Evolutionary conservation across 2,329 filamentous ascomycete species (phyloP), one percentile per base, ranked within the genome.

Genomic region (Tolypocladium inflatum): DNA sequence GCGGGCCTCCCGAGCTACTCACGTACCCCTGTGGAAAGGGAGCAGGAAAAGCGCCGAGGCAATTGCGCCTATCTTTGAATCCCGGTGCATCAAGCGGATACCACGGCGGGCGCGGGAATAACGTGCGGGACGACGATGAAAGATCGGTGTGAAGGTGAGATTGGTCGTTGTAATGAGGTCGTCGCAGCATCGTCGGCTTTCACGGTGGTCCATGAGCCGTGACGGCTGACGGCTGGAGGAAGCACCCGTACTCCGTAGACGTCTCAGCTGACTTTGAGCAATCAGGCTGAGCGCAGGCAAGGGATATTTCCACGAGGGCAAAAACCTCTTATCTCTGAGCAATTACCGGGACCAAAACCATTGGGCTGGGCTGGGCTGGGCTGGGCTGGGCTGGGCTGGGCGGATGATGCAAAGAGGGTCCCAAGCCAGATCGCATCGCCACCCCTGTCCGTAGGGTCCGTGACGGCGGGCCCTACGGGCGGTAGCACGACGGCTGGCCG

Each of bases 41-140:
- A 17, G 51, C 45, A 51, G 9, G 7, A 50, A 4, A 33, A 60
- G 64, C 15, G 66, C 67, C 54, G 61, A 61, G 41, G 57, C 57
- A 57, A 54, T 54, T 57, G 35, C 51, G 50, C 48, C 56, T 57
- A 53, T 57, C 56, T 57, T 35, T 23, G 5, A n/a, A 6, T 26
- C 35, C 51, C 17, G 17, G 48, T 23, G 30, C 30, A n/a, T n/a
- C 30, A 35, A 51, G 48, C 48, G 48, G 48, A 51, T 33, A 26
- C 45, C 23, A 19, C 45, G 7, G 13, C 1, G 11, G 11, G 23
- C 48, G 26, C 26, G 48, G 48, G 48, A 35, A 51, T 33, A 35
- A 51, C 1, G 26, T 17, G 26, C 48, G 48, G 48, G 26, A 51
- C 17, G 2, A n/a, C 10, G 26, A 50, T n/a, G 45, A 51, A 51